Conservation (phyloP, 139 green algal genomes). For the Dunaliella sp. region DNA sequence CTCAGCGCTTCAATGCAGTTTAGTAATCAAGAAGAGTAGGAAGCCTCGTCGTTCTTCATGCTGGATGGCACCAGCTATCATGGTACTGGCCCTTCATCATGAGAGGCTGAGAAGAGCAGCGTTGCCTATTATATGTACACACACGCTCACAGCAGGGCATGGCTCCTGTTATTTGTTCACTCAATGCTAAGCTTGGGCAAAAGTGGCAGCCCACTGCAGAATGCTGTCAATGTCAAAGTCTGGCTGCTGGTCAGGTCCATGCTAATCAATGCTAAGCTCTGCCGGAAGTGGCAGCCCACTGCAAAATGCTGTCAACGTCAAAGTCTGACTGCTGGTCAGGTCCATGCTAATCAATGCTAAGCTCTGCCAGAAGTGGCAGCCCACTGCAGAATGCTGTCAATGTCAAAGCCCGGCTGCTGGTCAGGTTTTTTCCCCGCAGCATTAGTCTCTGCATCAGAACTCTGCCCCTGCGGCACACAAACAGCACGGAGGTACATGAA, state of each 20-base stretch:
- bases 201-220: not conserved
- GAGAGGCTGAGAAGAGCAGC: no score
- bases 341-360: not conserved
- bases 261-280: not conserved
- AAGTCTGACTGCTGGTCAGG: not conserved
- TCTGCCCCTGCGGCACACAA: no score
- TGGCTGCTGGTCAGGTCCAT: not conserved
- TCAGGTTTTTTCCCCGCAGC: not conserved
- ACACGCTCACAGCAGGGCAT: no score
- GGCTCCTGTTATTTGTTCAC: no score
- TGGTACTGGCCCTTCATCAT: no score
- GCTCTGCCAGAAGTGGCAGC: not conserved
- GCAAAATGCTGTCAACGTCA: not conserved
- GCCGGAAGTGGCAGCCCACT: not conserved
- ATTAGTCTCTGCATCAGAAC: not conserved
- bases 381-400: not conserved
- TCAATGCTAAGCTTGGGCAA: no score
- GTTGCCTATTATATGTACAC: no score
- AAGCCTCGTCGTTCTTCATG: no score
- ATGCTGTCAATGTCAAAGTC: not conserved
- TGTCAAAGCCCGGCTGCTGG: not conserved
- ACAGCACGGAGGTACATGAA: no score
- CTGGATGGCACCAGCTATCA: no score
- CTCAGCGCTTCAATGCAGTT: no score
- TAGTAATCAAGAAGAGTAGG: no score